Evolutionary conservation across 768 basidiomycete genomes (phyloP).

Genomic region (Termitomyces sp.): DNA sequence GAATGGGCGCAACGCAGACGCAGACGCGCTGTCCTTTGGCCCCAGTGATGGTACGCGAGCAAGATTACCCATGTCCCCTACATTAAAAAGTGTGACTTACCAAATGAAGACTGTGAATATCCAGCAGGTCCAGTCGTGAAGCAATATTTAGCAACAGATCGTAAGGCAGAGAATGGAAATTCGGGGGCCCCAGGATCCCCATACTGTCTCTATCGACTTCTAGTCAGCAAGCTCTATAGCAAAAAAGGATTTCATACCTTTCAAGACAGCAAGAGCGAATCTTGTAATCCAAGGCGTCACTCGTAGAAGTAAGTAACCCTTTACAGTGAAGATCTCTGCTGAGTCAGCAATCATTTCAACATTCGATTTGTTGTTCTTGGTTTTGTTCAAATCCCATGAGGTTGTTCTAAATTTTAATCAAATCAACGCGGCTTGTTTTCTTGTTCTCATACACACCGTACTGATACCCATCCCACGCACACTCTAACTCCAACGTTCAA

Average conservation of each 20-base stretch:
- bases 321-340: neutral
- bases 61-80: neutral
- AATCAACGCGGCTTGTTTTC: neutral
- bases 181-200: constrained; percentile 5
- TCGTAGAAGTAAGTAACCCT: neutral
- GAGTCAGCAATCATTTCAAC: neutral
- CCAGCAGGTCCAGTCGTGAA: constrained; percentile 51
- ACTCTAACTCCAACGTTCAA: too few species aligned
- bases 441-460: too few species aligned
- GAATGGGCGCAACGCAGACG: neutral
- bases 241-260: neutral
- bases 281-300: neutral
- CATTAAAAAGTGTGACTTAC: constrained; percentile 32
- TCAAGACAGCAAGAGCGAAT: neutral
- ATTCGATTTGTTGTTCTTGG: neutral
- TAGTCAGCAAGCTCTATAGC: neutral
- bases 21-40: neutral
- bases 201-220: neutral
- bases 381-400: neutral
- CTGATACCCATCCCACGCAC: too few species aligned
- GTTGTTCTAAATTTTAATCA: neutral
- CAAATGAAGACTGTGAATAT: constrained; percentile 54
- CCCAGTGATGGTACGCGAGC: neutral
- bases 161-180: constrained; percentile 48
- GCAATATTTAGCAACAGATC: constrained; percentile 68